Conservation (phyloP, 192 early-diverging fungal genomes). For the Coemansia furcata region DNA sequence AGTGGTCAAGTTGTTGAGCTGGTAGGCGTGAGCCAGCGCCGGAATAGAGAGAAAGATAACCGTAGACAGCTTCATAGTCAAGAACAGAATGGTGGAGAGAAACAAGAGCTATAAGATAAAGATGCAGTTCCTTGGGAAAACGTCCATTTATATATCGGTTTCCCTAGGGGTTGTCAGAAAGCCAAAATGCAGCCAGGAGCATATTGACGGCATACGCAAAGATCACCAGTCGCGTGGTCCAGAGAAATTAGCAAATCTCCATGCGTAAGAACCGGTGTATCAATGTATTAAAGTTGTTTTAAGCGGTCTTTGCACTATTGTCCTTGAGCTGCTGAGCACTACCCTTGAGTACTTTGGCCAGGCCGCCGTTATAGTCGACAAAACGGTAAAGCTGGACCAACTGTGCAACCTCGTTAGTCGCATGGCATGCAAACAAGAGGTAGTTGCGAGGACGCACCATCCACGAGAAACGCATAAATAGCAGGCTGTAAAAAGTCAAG, state of each 20-base stretch:
- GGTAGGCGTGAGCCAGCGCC: conserved; percentile 8
- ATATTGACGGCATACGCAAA: neutral
- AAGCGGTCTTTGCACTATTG: conserved; percentile 3
- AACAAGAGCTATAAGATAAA: neutral
- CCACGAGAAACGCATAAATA: conserved; percentile 97
- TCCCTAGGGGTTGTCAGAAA: neutral
- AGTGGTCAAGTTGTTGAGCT: conserved; percentile 11
- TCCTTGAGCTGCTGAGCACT: conserved; percentile 21
- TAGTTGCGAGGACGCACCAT: conserved; percentile 88
- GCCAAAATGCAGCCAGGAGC: neutral
- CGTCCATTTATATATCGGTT: no score
- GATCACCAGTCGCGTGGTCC: neutral
- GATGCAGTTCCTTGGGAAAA: neutral
- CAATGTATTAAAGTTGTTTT: neutral
- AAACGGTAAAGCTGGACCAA: conserved; percentile 82
- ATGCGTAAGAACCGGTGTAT: neutral
- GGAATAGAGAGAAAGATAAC: neutral
- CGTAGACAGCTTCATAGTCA: conserved; percentile 12
- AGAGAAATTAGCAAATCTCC: no score
- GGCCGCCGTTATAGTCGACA: conserved; percentile 66
- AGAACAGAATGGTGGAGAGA: neutral
- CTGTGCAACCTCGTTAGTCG: conserved; percentile 88
- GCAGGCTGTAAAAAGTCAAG: conserved; percentile 79
- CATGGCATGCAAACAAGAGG: conserved; percentile 91
- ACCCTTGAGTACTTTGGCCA: conserved; percentile 34